phyloP scores from a whole-genome alignment of 2,329 filamentous ascomycete species.

The Zopfia rhizophila region DNA sequence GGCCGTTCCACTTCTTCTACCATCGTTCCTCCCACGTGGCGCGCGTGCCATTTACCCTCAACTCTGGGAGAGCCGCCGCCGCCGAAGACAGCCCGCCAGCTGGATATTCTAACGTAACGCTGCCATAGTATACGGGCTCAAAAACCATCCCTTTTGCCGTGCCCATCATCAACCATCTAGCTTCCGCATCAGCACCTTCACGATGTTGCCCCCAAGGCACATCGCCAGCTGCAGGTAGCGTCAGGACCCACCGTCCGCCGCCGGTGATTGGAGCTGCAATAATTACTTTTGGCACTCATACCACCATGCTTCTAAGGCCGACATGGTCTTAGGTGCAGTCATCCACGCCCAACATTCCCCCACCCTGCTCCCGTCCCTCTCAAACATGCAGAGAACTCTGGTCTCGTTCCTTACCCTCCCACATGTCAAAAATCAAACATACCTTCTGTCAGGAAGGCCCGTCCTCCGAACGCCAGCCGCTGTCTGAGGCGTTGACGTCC shows the following conservation, averaged over 20 bases:
- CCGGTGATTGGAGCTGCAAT: constrained; percentile 17
- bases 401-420: too few species aligned
- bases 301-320: constrained; percentile 4
- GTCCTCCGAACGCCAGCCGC: background rate
- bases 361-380: background rate
- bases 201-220: constrained; percentile 3
- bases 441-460: too few species aligned
- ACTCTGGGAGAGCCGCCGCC: constrained; percentile 1
- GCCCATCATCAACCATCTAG: background rate
- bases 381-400: too few species aligned
- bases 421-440: too few species aligned
- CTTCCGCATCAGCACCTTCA: background rate
- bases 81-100: background rate
- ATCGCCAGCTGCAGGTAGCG: constrained; percentile 11
- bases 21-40: background rate
- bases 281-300: constrained; percentile 5
- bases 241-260: constrained; percentile 11
- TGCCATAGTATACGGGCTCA: background rate
- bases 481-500: constrained; percentile 12
- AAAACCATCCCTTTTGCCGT: background rate
- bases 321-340: constrained; percentile 6
- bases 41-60: background rate
- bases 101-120: background rate
- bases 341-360: background rate
- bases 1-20: background rate